Percentiles rank a stretch among this genome's conserved stretches.
phyloP scores from a whole-genome alignment of 441 rosid genomes.

The Adansonia rubrostipa region DNA sequence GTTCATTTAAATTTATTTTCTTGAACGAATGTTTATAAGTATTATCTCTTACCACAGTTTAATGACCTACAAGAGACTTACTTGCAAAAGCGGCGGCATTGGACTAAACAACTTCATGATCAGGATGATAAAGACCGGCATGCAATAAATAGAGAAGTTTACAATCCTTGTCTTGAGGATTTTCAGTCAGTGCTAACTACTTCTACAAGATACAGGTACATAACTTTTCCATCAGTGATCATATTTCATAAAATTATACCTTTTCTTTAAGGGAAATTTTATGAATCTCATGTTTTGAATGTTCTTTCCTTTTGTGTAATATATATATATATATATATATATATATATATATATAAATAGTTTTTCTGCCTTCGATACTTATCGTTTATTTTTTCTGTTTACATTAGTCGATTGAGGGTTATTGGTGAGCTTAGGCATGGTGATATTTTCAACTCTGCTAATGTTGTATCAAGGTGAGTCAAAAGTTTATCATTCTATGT shows the following conservation, averaged over 20 bases:
- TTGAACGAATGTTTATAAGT: conserved; percentile 9
- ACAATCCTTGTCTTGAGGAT: conserved; percentile 42
- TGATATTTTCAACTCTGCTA: conserved; percentile 36
- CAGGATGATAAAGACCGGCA: conserved; percentile 30
- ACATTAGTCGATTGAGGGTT: conserved; percentile 42
- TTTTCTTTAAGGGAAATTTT: background rate
- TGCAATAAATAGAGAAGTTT: conserved; percentile 30
- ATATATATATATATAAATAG: background rate
- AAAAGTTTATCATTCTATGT: background rate
- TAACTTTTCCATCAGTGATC: background rate
- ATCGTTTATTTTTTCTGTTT: conserved; percentile 19
- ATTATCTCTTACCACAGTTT: conserved; percentile 32
- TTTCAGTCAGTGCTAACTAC: conserved; percentile 38
- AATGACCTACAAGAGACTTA: conserved; percentile 40
- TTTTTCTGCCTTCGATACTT: background rate
- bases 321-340: background rate
- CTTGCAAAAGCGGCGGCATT: conserved; percentile 37
- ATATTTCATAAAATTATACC: background rate
- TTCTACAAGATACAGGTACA: conserved; percentile 42
- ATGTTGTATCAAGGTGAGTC: conserved; percentile 42
- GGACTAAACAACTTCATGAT: conserved; percentile 24
- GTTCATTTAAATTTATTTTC: background rate
- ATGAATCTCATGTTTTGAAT: background rate
- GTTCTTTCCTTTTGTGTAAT: background rate
- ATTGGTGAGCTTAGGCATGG: conserved; percentile 45